These are phyloP conservation scores for Podospora tetraspora DNA, from an alignment of 495 filamentous ascomycete species.

Conservation along the genomic window DNA sequence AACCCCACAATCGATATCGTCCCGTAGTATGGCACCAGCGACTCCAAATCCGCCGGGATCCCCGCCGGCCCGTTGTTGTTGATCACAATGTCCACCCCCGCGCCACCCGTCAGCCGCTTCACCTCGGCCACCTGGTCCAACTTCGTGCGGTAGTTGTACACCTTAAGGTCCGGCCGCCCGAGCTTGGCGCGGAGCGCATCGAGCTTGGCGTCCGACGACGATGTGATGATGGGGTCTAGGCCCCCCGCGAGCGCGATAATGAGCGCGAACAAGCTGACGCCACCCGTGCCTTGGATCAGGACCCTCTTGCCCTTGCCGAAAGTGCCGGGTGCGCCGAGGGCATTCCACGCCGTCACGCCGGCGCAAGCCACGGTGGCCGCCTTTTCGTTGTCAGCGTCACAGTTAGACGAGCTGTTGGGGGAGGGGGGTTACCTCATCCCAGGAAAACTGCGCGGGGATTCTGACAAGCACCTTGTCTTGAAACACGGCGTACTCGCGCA, in stretches of 20 bases:
- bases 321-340: background rate
- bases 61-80: constrained; percentile 22
- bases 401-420: background rate
- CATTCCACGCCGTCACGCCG: constrained; percentile 15
- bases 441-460: constrained; percentile 24
- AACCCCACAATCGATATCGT: constrained; percentile 19
- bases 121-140: constrained; percentile 22
- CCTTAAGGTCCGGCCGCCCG: background rate
- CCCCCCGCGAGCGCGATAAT: constrained; percentile 23
- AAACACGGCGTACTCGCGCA: constrained; percentile 29
- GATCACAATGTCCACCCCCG: constrained; percentile 31
- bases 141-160: constrained; percentile 28
- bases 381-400: background rate
- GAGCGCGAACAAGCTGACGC: constrained; percentile 20
- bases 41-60: constrained; percentile 14
- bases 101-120: constrained; percentile 25
- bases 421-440: constrained; percentile 9
- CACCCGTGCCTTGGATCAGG: constrained; percentile 20
- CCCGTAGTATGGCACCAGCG: constrained; percentile 2
- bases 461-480: constrained; percentile 21
- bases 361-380: constrained; percentile 13
- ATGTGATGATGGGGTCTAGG: constrained; percentile 35
- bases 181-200: background rate
- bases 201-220: constrained; percentile 34
- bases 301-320: background rate